These are phyloP conservation scores for Lasiodiplodia hormozganensis DNA, from an alignment of 2,329 filamentous ascomycete species.

Conservation along the genomic window DNA sequence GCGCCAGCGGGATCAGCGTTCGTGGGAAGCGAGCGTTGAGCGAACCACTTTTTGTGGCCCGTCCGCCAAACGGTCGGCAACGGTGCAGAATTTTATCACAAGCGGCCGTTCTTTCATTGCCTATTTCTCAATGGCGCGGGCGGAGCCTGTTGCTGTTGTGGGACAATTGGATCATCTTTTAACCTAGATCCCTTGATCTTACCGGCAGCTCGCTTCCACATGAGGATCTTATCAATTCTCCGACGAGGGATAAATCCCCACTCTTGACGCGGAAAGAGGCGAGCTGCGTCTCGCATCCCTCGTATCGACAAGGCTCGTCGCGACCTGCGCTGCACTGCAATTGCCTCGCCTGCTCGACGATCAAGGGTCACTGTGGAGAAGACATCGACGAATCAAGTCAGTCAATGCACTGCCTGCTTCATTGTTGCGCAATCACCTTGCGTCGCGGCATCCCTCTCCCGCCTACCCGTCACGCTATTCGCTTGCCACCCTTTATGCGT, in stretches of 20 bases:
- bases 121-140: no score
- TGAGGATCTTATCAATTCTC: constrained; percentile 17
- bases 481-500: not conserved
- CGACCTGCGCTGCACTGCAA: no score
- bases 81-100: not conserved
- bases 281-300: not conserved
- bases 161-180: not conserved
- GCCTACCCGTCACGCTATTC: not conserved
- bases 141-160: not conserved
- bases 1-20: not conserved
- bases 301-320: not conserved
- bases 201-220: not conserved
- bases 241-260: constrained; percentile 6
- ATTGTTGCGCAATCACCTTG: not conserved
- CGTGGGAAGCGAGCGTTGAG: no score
- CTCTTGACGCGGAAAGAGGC: not conserved
- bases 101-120: no score
- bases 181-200: not conserved
- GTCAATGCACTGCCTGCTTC: not conserved
- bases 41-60: not conserved
- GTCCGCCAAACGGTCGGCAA: not conserved
- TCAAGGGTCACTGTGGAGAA: not conserved
- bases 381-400: not conserved
- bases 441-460: not conserved
- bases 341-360: not conserved